Conservation (phyloP, 495 filamentous ascomycete species). For the Talaromyces thailandensis region DNA sequence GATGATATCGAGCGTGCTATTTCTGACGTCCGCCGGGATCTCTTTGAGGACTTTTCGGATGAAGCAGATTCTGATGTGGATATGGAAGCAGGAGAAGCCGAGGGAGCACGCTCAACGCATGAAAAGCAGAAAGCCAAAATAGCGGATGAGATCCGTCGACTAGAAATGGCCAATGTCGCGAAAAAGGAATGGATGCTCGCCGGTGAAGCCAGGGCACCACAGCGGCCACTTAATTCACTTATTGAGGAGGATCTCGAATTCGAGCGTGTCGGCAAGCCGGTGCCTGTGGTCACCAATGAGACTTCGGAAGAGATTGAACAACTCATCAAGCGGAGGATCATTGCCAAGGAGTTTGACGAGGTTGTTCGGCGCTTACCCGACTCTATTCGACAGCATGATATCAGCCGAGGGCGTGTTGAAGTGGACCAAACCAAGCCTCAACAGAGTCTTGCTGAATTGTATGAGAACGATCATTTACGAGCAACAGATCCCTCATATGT, state of each 20-base stretch:
- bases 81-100: slow-evolving; percentile 22
- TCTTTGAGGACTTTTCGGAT: slow-evolving; percentile 77
- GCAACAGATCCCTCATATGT: slow-evolving; percentile 69
- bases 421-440: slow-evolving; percentile 80
- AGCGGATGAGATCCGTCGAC: slow-evolving; percentile 77
- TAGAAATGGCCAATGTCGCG: slow-evolving; percentile 83
- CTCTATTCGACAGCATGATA: slow-evolving; percentile 30
- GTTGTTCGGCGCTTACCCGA: slow-evolving; percentile 72
- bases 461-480: slow-evolving; percentile 85
- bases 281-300: slow-evolving; percentile 91
- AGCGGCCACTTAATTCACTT: slow-evolving; percentile 81
- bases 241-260: slow-evolving; percentile 95
- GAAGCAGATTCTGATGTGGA: slow-evolving; percentile 38
- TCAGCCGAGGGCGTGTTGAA: slow-evolving; percentile 63
- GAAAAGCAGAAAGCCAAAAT: slow-evolving; percentile 80
- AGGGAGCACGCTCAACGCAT: slow-evolving; percentile 63
- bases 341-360: slow-evolving; percentile 90
- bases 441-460: slow-evolving; percentile 82
- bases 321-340: slow-evolving; percentile 87
- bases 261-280: slow-evolving; percentile 89
- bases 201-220: slow-evolving; percentile 77
- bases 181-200: slow-evolving; percentile 87
- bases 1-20: slow-evolving; percentile 78
- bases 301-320: slow-evolving; percentile 87
- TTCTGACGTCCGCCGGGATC: slow-evolving; percentile 77